These are phyloP conservation scores for Pascua guehoae DNA, from an alignment of 1,284 basidiomycete species.

Conservation along the genomic window DNA sequence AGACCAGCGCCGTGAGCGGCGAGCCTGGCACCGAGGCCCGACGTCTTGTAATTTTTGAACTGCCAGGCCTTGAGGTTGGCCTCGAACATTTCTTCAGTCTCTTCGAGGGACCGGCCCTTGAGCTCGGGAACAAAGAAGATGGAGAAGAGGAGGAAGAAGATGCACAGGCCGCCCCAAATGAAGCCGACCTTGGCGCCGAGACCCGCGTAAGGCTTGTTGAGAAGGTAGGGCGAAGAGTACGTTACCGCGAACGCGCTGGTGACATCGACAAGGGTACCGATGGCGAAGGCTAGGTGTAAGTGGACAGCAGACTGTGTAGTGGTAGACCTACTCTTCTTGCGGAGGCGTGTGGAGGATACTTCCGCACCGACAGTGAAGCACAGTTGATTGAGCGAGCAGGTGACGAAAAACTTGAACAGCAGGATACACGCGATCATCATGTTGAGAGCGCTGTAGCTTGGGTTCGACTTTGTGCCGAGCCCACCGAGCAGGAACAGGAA, in stretches of 20 bases:
- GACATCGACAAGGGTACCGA: too few species aligned
- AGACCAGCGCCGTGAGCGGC: too few species aligned
- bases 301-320: too few species aligned
- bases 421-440: constrained; percentile 9
- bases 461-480: constrained; percentile 3
- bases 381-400: too few species aligned
- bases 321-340: too few species aligned
- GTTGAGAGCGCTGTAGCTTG: background rate
- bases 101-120: constrained; percentile 12
- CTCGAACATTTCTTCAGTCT: constrained; percentile 1
- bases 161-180: background rate
- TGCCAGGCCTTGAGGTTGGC: background rate
- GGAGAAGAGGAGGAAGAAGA: background rate
- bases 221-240: constrained; percentile 7
- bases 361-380: too few species aligned
- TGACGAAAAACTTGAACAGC: constrained; percentile 1
- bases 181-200: constrained; percentile 8
- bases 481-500: constrained; percentile 12
- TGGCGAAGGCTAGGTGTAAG: too few species aligned
- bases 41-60: background rate
- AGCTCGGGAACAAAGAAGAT: constrained; percentile 4
- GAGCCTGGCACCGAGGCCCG: too few species aligned
- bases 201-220: background rate
- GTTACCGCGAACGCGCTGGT: too few species aligned
- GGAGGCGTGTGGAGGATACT: too few species aligned